Conservation (phyloP, 768 basidiomycete genomes). For the Cystofilobasidium ferigula region DNA sequence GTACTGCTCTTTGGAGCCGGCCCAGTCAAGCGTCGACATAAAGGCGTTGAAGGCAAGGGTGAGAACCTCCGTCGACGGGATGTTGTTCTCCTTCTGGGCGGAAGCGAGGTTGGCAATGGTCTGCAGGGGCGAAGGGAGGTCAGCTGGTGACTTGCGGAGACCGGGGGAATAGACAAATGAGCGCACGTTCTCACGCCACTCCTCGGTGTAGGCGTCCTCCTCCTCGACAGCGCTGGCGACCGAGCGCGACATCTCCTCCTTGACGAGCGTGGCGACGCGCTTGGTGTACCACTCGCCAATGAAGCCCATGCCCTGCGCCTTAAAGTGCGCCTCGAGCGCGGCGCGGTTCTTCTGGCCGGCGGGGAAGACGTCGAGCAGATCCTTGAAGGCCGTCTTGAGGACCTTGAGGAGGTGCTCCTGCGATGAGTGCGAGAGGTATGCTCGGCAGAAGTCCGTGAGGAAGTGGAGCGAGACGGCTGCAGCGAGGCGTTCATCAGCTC, state of each 20-base stretch:
- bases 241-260: constrained; percentile 53
- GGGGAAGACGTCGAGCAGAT: constrained; percentile 76
- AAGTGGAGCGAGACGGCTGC: constrained; percentile 67
- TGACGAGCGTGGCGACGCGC: constrained; percentile 70
- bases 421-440: constrained; percentile 60
- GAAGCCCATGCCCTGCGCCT: constrained; percentile 60
- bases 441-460: constrained; percentile 65
- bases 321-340: constrained; percentile 75
- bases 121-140: constrained; percentile 40
- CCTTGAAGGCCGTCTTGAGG: constrained; percentile 52
- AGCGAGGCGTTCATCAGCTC: constrained; percentile 3
- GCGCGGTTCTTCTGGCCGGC: constrained; percentile 63
- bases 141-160: background rate
- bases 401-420: constrained; percentile 71
- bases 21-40: constrained; percentile 78
- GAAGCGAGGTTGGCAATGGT: constrained; percentile 62
- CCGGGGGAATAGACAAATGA: no score
- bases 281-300: constrained; percentile 92
- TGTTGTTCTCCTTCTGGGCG: constrained; percentile 63
- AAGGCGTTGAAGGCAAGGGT: constrained; percentile 87
- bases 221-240: constrained; percentile 47
- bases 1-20: constrained; percentile 78
- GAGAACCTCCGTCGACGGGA: constrained; percentile 74
- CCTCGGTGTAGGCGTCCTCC: constrained; percentile 48
- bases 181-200: constrained; percentile 51